A percentile compares a stretch with the other conserved stretches of the same genome.
Conservation (phyloP, 768 basidiomycete species). For the Crassisporium funariophilum region DNA sequence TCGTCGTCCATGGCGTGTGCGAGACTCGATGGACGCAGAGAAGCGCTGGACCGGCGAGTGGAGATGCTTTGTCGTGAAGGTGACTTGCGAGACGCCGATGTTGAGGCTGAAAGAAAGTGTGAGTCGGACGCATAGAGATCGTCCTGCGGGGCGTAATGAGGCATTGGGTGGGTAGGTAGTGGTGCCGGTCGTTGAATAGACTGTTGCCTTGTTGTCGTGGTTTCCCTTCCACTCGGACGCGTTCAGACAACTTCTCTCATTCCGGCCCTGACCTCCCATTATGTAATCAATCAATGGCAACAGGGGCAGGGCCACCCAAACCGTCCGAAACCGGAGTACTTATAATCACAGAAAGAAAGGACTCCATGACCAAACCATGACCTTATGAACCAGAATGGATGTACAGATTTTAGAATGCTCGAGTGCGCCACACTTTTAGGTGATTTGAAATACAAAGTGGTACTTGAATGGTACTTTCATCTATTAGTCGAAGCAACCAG, state of each 20-base stretch:
- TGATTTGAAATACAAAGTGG: too few relatives aligned
- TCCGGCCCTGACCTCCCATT: constrained; percentile 11
- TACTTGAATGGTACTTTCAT: too few relatives aligned
- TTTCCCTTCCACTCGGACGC: constrained; percentile 9
- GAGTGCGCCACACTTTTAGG: too few relatives aligned
- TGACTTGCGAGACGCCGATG: constrained; percentile 34
- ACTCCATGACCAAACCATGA: too few relatives aligned
- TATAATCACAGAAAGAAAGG: constrained; percentile 3
- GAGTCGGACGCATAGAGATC: constrained; percentile 30
- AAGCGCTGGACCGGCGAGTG: constrained; percentile 51
- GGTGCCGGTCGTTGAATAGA: too few relatives aligned
- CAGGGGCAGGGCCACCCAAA: too few relatives aligned
- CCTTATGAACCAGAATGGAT: too few relatives aligned
- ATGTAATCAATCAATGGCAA: too few relatives aligned
- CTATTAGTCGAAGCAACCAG: too few relatives aligned
- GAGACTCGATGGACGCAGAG: constrained; percentile 48
- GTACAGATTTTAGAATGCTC: too few relatives aligned
- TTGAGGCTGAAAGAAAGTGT: constrained; percentile 33
- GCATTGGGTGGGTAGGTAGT: constrained; percentile 29
- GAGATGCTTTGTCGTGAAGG: constrained; percentile 35
- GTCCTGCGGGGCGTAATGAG: constrained; percentile 33
- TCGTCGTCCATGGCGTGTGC: constrained; percentile 42
- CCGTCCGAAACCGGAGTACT: too few relatives aligned
- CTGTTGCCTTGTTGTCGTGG: constrained; percentile 16
- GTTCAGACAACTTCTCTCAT: constrained; percentile 7